Base-by-base conservation (phyloP, 495 filamentous ascomycete species). In the Trichoderma virens region DNA sequence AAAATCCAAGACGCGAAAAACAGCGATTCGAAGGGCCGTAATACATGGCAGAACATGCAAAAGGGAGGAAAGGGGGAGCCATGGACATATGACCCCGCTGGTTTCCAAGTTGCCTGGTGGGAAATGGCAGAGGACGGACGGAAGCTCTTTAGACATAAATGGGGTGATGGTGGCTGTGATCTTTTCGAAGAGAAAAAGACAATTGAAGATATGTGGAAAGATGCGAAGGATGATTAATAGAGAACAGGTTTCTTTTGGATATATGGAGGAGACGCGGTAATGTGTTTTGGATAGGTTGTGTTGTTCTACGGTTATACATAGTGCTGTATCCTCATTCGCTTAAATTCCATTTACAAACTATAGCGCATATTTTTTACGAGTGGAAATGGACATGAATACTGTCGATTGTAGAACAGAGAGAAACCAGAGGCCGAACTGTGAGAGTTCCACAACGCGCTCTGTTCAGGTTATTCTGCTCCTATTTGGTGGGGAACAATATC, bases 11-110 rank as follows among this genome's bases (percentile, higher is more conserved):
- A 73, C 23, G 65, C 65, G 11, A 78, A 78, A 65, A 71, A 80
- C 39, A 74, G 79, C 35, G 69, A 74, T 60, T 78, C 84, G 64
- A 69, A 79, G 60, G 65, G 76, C 16, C 73, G 84, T 5, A 87
- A 88, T 69, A 82, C 76, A 7, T 88, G 86, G 86, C 86, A 88
- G 67, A 66, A 67, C 3, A 72, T 73, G 38, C 85, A 87, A 69
- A 78, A 69, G 13, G 86, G 86, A 25, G 86, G 85, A 0, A 66
- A 80, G 60, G 86, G 85, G 5, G 86, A 88, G 68, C 83, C 82
- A 5, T 88, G 79, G 59, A 85, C 86, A 68, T 75, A 85, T 62
- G 76, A 83, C 61, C 67, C 78, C 0, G 75, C 68, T 11, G 85
- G 84, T 2, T 81, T 87, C 62, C 79, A 82, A 16, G 74, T 74